These are phyloP conservation scores for Jacaranda copaia DNA, from an alignment of 257 asterid species.

Conservation along the genomic window DNA sequence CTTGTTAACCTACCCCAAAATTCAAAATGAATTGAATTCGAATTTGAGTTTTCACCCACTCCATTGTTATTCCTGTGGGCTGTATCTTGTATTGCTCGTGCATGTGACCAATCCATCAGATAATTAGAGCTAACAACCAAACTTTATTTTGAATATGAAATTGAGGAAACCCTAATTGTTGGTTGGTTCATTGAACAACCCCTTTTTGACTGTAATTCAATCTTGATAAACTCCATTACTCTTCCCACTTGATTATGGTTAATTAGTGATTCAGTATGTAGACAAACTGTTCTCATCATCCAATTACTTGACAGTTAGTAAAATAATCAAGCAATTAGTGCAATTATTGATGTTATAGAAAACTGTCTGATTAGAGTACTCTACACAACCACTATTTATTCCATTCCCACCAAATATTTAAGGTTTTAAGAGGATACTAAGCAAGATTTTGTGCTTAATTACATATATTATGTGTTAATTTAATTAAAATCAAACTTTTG, in stretches of 20 bases:
- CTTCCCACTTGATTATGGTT: slow-evolving; percentile 35
- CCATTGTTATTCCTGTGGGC: no score
- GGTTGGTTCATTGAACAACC: slow-evolving; percentile 42
- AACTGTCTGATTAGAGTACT: slow-evolving; percentile 29
- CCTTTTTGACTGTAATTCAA: not conserved
- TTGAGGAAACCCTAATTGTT: not conserved
- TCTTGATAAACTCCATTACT: not conserved
- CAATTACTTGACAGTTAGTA: slow-evolving; percentile 52
- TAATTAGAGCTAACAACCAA: no score
- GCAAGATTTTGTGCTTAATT: slow-evolving; percentile 46
- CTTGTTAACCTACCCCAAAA: no score
- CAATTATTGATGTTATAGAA: slow-evolving; percentile 31
- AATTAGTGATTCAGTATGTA: slow-evolving; percentile 42
- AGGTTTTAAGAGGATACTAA: slow-evolving; percentile 35
- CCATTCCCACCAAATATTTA: slow-evolving; percentile 37
- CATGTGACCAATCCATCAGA: no score
- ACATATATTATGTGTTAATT: not conserved
- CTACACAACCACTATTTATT: slow-evolving; percentile 52
- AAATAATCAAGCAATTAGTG: slow-evolving; percentile 22
- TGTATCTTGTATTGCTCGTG: no score
- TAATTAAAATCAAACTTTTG: slow-evolving; percentile 10
- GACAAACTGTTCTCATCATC: slow-evolving; percentile 49
- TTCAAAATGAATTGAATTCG: no score
- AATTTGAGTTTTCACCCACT: no score
- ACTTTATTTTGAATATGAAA: not conserved